Base-by-base conservation (phyloP, 345 rosid species). In the Euphorbia peplus region DNA sequence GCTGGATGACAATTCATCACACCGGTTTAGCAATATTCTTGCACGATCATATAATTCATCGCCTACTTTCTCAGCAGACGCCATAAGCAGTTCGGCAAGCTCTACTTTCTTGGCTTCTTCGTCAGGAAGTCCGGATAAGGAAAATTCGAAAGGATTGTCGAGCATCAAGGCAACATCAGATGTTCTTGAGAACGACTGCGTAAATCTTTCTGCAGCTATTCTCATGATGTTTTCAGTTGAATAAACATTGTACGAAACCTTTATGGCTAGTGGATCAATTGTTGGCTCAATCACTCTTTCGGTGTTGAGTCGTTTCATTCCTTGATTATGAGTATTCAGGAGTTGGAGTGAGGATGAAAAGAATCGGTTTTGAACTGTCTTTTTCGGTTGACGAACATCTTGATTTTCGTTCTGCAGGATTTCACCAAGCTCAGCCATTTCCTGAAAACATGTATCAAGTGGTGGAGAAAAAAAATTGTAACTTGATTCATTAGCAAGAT, bases 201-300 rank as follows among this genome's bases (percentile, higher is more conserved):
- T 50, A 70, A 86, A 83, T 53, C 77, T 82, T 15, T 70, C 85
- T 39, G 84, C 86, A 14, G 88, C 88, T 44, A 81, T 52, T 60
- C 83, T 81, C 55, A 82, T 66, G 72, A 83, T 65, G 28, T 81
- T 84, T 73, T 81, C 84, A 7, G 79, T 52, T 0, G 87, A 83
- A 29, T 77, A 41, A 28, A 14, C 77, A 30, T 53, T 28, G 5
- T 28, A 50, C 16, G 52, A 59, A 10, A 29, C 60, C n/a, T 26
- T 18, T 37, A 13, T 4, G 12, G 14, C 8, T 8, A 29, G 29
- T 61, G 54, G 4, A 29, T 75, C 69, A 25, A 11, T 54, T 41
- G 21, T 32, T 14, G 50, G 66, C 50, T 70, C 35, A 25, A 70
- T 28, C 11, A 65, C 37, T 56, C 68, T 66, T n/a, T 60, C 75